phyloP scores from a whole-genome alignment of 352 stramenopile species.

The Phytopythium cucurbitacearum region DNA sequence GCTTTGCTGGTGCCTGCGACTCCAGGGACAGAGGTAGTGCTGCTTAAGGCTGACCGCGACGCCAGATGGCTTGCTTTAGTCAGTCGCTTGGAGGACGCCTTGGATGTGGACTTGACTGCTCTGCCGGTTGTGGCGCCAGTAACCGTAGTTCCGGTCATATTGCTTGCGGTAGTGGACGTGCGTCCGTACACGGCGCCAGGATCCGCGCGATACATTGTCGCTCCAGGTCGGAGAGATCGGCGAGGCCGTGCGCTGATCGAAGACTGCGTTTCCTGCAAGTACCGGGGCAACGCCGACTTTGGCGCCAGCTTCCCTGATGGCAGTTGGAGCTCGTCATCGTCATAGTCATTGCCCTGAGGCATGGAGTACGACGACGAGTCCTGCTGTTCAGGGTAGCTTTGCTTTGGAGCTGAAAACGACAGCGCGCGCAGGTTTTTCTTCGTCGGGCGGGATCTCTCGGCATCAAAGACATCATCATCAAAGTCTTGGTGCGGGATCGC shows the following conservation, averaged over 20 bases:
- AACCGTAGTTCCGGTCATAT: neutral
- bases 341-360: slow-evolving; percentile 14
- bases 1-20: too few relatives aligned
- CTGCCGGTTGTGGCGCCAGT: neutral
- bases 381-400: slow-evolving; percentile 12
- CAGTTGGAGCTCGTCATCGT: slow-evolving; percentile 37
- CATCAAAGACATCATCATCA: neutral
- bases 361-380: slow-evolving; percentile 18
- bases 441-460: slow-evolving; percentile 6
- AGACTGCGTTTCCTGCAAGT: slow-evolving; percentile 45
- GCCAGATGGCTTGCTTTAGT: too few relatives aligned
- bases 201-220: too few relatives aligned
- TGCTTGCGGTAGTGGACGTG: neutral
- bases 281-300: slow-evolving; percentile 27
- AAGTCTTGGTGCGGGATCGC: too few relatives aligned
- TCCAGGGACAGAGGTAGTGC: too few relatives aligned
- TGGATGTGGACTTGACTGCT: neutral
- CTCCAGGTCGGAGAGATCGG: slow-evolving; percentile 3
- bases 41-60: too few relatives aligned
- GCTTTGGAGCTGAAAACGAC: slow-evolving; percentile 42
- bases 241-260: slow-evolving; percentile 49
- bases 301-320: slow-evolving; percentile 9
- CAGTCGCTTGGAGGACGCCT: neutral
- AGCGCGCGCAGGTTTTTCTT: slow-evolving; percentile 28
- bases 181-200: too few relatives aligned